phyloP scores from a whole-genome alignment of 2,329 filamentous ascomycete genomes.

The Paraphaeosphaeria minitans region DNA sequence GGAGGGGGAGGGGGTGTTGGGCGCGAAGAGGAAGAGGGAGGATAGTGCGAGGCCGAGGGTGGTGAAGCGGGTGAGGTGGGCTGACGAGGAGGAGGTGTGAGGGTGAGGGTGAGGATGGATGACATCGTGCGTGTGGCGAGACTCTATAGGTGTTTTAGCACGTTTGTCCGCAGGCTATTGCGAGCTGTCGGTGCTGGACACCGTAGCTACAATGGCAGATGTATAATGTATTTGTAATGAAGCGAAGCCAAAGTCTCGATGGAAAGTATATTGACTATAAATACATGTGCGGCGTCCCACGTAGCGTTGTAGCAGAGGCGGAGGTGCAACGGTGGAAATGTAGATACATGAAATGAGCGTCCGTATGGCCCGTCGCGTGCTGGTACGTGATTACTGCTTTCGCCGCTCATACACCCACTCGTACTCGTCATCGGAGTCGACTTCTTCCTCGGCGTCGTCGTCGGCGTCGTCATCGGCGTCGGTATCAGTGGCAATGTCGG shows the following conservation, averaged over 20 bases:
- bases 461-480: neutral
- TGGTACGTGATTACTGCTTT: neutral
- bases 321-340: neutral
- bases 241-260: neutral
- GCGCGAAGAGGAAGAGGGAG: neutral
- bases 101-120: too few relatives aligned
- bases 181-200: too few relatives aligned
- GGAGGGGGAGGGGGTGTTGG: neutral
- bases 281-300: neutral
- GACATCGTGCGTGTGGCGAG: too few relatives aligned
- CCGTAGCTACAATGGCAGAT: too few relatives aligned
- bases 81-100: neutral
- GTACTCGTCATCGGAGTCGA: neutral
- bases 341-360: constrained; percentile 5
- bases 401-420: neutral
- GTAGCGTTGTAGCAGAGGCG: neutral
- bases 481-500: neutral
- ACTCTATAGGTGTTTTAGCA: too few relatives aligned
- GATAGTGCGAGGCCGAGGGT: neutral
- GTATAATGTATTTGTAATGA: neutral
- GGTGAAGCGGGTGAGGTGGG: neutral
- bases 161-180: too few relatives aligned
- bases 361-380: neutral
- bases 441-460: neutral
- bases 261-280: neutral